Evolutionary conservation across 805 yeast species (phyloP).

Genomic region (Zygoascus flipseniorum): DNA sequence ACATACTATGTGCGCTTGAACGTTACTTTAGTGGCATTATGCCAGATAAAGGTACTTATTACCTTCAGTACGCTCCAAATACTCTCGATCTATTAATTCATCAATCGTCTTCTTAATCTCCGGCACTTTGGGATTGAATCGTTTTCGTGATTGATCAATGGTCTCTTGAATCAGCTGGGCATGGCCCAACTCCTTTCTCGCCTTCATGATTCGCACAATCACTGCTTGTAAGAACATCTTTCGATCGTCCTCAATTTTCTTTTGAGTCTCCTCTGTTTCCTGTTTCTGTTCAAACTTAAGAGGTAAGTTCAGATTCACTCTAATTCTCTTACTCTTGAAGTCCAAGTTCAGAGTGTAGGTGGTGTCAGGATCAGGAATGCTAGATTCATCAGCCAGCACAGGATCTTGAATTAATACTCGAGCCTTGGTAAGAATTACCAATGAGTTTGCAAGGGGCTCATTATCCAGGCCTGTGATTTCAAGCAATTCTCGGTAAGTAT

Average conservation of each 20-base stretch:
- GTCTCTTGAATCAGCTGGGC: constrained; percentile 79
- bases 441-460: constrained; percentile 63
- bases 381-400: constrained; percentile 32
- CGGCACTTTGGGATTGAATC: constrained; percentile 78
- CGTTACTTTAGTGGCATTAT: constrained; percentile 22
- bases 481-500: constrained; percentile 51
- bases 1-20: neutral
- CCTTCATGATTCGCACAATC: constrained; percentile 94
- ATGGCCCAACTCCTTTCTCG: constrained; percentile 72
- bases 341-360: constrained; percentile 65
- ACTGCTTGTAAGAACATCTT: constrained; percentile 83
- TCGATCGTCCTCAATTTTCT: constrained; percentile 80
- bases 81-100: constrained; percentile 75
- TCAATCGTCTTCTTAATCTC: constrained; percentile 86
- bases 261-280: constrained; percentile 65
- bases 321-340: constrained; percentile 75
- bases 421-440: constrained; percentile 71
- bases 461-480: constrained; percentile 61
- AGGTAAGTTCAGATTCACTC: constrained; percentile 64
- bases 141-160: constrained; percentile 68
- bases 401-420: constrained; percentile 65
- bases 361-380: constrained; percentile 46
- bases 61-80: constrained; percentile 66
- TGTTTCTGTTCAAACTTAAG: constrained; percentile 51
- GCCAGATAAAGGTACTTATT: constrained; percentile 78